A percentile compares a stretch with the other conserved stretches of the same genome.
Conservation (phyloP, 352 stramenopile genomes). For the Stramenopiles sp. region DNA sequence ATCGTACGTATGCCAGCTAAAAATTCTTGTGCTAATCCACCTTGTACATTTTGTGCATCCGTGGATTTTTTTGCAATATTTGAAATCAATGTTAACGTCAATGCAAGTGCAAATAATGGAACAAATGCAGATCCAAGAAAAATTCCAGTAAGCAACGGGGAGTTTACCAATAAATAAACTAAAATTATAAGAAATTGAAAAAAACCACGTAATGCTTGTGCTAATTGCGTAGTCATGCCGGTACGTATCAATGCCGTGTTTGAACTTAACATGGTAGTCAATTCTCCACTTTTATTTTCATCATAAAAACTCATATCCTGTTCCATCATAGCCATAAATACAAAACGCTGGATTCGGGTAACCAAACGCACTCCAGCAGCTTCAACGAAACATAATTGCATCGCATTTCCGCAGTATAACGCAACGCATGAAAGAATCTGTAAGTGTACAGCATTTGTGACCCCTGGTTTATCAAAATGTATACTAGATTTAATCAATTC, state of each 20-base stretch:
- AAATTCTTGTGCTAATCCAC: constrained; percentile 70
- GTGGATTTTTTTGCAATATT: constrained; percentile 62
- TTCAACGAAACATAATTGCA: too few relatives aligned
- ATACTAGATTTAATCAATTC: too few relatives aligned
- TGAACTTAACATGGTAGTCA: constrained; percentile 62
- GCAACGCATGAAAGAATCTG: too few relatives aligned
- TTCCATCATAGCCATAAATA: constrained; percentile 15
- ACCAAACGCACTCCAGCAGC: constrained; percentile 7
- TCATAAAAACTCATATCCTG: constrained; percentile 77
- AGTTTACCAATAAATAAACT: constrained; percentile 68
- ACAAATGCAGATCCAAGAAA: too few relatives aligned
- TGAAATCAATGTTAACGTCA: constrained; percentile 53
- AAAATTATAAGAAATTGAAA: constrained; percentile 56
- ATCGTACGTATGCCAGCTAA: constrained; percentile 72
- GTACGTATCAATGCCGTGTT: constrained; percentile 70
- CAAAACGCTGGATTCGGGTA: constrained; percentile 10
- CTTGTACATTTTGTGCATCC: constrained; percentile 65
- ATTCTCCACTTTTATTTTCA: constrained; percentile 51
- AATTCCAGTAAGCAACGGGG: too few relatives aligned
- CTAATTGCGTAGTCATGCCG: constrained; percentile 68
- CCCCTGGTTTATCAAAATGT: too few relatives aligned
- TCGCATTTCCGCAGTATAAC: too few relatives aligned
- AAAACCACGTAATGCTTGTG: constrained; percentile 38
- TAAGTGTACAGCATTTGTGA: too few relatives aligned
- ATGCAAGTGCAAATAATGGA: constrained; percentile 65